Conservation (phyloP, 441 rosid species). For the Theobroma grandiflorum region DNA sequence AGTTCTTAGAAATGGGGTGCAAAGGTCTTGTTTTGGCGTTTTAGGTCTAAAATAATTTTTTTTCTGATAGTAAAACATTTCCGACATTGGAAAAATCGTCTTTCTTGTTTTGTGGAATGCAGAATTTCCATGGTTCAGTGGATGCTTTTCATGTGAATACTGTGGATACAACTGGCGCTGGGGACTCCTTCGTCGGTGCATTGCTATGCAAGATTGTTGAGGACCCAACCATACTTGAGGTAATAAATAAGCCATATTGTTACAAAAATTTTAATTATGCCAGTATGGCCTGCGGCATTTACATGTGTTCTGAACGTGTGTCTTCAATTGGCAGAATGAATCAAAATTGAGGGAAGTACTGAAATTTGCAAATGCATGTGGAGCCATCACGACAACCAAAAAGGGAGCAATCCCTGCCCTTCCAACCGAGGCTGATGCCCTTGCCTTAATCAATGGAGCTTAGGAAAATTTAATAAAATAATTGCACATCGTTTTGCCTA, state of each 20-base stretch:
- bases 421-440: constrained; percentile 65
- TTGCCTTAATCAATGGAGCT: constrained; percentile 49
- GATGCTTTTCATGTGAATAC: constrained; percentile 78
- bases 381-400: constrained; percentile 95
- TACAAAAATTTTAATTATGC: too few species aligned
- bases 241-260: constrained; percentile 11
- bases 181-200: constrained; percentile 95
- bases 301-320: neutral
- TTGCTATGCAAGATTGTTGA: constrained; percentile 78
- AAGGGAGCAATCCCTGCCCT: constrained; percentile 98
- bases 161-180: constrained; percentile 97
- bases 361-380: constrained; percentile 87
- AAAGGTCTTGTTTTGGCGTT: too few species aligned
- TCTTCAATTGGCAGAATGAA: constrained; percentile 60
- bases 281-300: too few species aligned
- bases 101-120: constrained; percentile 19
- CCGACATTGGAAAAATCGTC: neutral
- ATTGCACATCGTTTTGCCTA: neutral
- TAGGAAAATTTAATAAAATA: constrained; percentile 12
- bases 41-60: neutral
- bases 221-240: constrained; percentile 78
- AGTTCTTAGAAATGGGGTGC: too few species aligned
- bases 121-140: constrained; percentile 84
- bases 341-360: constrained; percentile 70
- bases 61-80: too few species aligned